Base-by-base conservation (phyloP, 2,329 filamentous ascomycete species). In the Penicillium sp. region DNA sequence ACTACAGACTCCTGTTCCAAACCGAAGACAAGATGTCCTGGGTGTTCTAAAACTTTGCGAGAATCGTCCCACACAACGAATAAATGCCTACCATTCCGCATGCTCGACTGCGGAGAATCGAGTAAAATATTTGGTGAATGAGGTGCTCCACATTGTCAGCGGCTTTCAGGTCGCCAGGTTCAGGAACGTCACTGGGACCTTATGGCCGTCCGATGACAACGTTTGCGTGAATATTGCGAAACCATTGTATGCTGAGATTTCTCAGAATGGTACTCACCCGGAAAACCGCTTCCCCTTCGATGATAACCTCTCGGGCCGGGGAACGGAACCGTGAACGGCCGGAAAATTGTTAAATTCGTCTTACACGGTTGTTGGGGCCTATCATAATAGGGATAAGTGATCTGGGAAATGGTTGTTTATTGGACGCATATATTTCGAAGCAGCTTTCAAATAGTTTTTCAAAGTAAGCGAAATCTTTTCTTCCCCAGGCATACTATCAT, bases 21-120 rank as follows among this genome's bases (percentile, higher is more conserved):
- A 14, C 16, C 37, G 6, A 42, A n/a, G 7, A 16, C 10, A 63
- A 0, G 69, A 74, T 56, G 65, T 65, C 58, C 16, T 42, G 11
- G n/a, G 37, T n/a, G 37, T 42, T 3, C 37, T 13, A 8, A 42
- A n/a, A 16, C 37, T 42, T 42, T 42, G 37, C 16, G 16, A 42
- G 3, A 42, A 19, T 42, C 11, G 19, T 42, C 10, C 11, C 16
- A 42, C 37, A 8, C 16, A 16, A 19, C 16, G 37, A 14, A 19
- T 16, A 64, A 29, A 77, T 2, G 76, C 70, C 0, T 78, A 74
- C 44, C 71, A 78, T 4, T 78, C 75, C 3, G 74, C 75, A 0
- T 78, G 75, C 49, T 63, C 57, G 0, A 77, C 76, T 0, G 70
- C 70, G 0, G 37, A 59, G 16, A 68, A 64, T 24, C 8, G 4